These are phyloP conservation scores for Sarcodon aspratus DNA, from an alignment of 768 basidiomycete species.

Conservation along the genomic window DNA sequence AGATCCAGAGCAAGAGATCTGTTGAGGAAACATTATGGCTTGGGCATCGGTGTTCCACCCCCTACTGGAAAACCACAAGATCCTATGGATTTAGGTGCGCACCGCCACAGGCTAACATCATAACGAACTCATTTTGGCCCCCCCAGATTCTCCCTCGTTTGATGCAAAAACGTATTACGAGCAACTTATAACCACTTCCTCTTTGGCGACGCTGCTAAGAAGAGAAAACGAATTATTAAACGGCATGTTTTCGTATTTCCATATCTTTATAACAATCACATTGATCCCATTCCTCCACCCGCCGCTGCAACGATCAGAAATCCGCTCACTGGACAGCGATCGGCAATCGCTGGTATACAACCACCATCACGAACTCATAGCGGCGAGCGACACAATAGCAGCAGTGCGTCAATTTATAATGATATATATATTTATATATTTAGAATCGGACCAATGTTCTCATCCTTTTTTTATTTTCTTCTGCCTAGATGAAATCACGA, in stretches of 20 bases:
- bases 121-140: not conserved
- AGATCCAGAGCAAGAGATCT: constrained; percentile 54
- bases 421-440: too few species aligned
- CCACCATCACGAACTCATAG: constrained; percentile 91
- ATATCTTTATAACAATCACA: not conserved
- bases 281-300: not conserved
- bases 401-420: constrained; percentile 36
- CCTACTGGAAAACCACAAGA: constrained; percentile 48
- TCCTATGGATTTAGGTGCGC: constrained; percentile 72
- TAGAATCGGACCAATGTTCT: not conserved
- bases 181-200: constrained; percentile 73
- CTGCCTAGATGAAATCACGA: constrained; percentile 71
- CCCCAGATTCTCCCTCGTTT: constrained; percentile 69
- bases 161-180: constrained; percentile 81
- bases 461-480: not conserved
- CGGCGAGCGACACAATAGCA: constrained; percentile 85
- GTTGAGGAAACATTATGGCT: constrained; percentile 78
- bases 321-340: constrained; percentile 78
- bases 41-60: constrained; percentile 64
- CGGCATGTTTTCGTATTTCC: constrained; percentile 27
- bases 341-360: constrained; percentile 89
- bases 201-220: constrained; percentile 61
- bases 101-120: not conserved
- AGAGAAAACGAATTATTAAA: constrained; percentile 73
- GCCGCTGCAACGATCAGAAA: constrained; percentile 37